Conservation (phyloP, 371 early-diverging fungal species). For the Mucor racemosus region DNA sequence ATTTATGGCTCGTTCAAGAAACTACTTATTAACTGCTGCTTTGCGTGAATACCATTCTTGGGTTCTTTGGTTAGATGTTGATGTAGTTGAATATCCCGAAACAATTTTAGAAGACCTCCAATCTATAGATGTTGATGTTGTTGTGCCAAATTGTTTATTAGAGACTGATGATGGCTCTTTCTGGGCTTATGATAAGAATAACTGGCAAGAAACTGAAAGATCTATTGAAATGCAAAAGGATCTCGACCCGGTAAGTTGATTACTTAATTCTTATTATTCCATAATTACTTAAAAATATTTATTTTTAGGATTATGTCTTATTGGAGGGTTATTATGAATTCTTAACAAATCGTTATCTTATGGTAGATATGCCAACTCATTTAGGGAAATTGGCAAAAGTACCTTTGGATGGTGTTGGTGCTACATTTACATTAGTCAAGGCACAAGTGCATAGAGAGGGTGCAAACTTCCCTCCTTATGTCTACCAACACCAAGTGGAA, state of each 20-base stretch:
- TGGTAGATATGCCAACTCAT: slow-evolving; percentile 55
- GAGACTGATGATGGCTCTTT: slow-evolving; percentile 47
- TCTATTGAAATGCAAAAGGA: slow-evolving; percentile 55
- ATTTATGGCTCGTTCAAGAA: slow-evolving; percentile 62
- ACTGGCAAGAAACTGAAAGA: slow-evolving; percentile 68
- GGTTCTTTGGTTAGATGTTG: slow-evolving; percentile 66
- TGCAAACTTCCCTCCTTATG: slow-evolving; percentile 64
- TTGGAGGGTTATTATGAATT: slow-evolving; percentile 49
- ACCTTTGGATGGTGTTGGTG: slow-evolving; percentile 29
- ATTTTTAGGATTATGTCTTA: slow-evolving; percentile 36
- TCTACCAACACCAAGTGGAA: slow-evolving; percentile 70
- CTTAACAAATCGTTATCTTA: slow-evolving; percentile 33
- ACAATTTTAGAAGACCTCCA: slow-evolving; percentile 58
- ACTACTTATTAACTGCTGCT: slow-evolving; percentile 58
- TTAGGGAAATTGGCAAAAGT: slow-evolving; percentile 30
- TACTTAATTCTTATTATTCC: not conserved
- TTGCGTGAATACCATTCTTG: slow-evolving; percentile 55
- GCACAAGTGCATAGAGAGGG: slow-evolving; percentile 71
- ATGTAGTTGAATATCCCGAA: slow-evolving; percentile 55
- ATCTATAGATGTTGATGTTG: slow-evolving; percentile 58
- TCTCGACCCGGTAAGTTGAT: slow-evolving; percentile 34
- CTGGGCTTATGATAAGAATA: slow-evolving; percentile 69
- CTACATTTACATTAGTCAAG: slow-evolving; percentile 59
- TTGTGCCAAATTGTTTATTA: slow-evolving; percentile 61
- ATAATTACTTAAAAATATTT: not conserved